These are phyloP conservation scores for Drosera spatulata DNA, from an alignment of 179 eudicot species.

Conservation along the genomic window DNA sequence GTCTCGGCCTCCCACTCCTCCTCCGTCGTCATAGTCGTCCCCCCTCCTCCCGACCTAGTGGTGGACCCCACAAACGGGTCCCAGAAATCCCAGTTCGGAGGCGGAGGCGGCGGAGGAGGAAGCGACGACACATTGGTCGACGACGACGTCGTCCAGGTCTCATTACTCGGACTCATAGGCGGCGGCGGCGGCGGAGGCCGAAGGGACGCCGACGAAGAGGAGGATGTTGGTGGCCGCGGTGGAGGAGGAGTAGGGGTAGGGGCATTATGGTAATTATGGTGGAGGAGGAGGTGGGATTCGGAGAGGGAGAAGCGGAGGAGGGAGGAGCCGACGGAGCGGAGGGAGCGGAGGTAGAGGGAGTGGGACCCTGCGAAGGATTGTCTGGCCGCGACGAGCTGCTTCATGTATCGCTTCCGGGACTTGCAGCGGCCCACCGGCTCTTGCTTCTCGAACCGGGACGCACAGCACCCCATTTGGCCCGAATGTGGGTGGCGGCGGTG, in stretches of 20 bases:
- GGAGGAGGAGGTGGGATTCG: constrained; percentile 5
- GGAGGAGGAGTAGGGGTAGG: constrained; percentile 21
- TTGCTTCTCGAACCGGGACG: constrained; percentile 63
- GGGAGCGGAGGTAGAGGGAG: too few species aligned
- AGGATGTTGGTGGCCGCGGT: constrained; percentile 47
- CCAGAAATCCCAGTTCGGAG: constrained; percentile 77
- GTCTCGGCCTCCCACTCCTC: constrained; percentile 59
- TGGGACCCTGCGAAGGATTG: constrained; percentile 17
- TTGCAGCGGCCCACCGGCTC: constrained; percentile 79
- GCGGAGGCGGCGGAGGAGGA: too few species aligned
- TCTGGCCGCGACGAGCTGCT: constrained; percentile 59
- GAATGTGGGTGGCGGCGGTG: too few species aligned
- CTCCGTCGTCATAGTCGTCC: constrained; percentile 13
- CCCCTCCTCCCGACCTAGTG: constrained; percentile 14
- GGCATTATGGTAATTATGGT: constrained; percentile 7
- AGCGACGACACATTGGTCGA: too few species aligned
- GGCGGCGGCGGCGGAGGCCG: constrained; percentile 20
- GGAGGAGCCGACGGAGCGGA: too few species aligned
- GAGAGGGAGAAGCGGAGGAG: too few species aligned
- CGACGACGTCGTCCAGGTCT: too few species aligned
- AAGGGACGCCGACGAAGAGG: constrained; percentile 29
- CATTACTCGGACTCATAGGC: background rate
- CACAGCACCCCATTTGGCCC: constrained; percentile 63
- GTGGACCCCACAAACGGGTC: constrained; percentile 54
- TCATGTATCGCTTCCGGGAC: constrained; percentile 70